Evolutionary conservation across 1,284 basidiomycete genomes (phyloP).

Genomic region (Papiliotrema nemorosa): DNA sequence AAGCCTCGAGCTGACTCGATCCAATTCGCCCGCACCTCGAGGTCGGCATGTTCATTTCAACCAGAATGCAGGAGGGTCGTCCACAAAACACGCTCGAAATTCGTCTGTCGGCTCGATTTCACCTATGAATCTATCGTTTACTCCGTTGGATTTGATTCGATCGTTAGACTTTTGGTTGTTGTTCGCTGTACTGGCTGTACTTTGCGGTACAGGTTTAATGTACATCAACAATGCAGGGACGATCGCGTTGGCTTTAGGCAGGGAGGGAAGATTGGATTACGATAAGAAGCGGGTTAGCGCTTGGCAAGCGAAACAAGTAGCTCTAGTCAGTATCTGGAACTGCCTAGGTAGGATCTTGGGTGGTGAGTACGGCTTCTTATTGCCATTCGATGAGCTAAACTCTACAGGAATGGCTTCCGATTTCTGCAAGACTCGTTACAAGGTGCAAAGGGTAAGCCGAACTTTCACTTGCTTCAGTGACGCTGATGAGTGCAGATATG

Average conservation of each 20-base stretch:
- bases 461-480: not conserved
- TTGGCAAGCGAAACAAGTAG: conserved; percentile 83
- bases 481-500: conserved; percentile 52
- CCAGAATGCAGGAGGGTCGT: not conserved
- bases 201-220: conserved; percentile 84
- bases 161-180: conserved; percentile 71
- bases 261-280: conserved; percentile 61
- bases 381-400: not conserved
- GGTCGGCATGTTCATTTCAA: conserved; percentile 4
- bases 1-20: conserved; percentile 32
- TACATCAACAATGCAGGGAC: conserved; percentile 96
- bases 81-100: conserved; percentile 2
- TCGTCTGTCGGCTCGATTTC: conserved; percentile 8
- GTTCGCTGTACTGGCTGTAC: conserved; percentile 64
- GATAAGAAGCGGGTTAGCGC: conserved; percentile 64
- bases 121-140: conserved; percentile 22
- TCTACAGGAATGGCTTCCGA: conserved; percentile 67
- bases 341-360: conserved; percentile 74
- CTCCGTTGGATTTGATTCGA: conserved; percentile 28
- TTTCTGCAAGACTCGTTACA: conserved; percentile 59
- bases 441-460: conserved; percentile 56
- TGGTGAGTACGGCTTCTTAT: conserved; percentile 51
- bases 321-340: conserved; percentile 77
- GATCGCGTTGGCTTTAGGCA: conserved; percentile 78
- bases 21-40: conserved; percentile 20